Evolutionary conservation across 2,329 filamentous ascomycete species (phyloP).

Genomic region (Elsinoe batatas): DNA sequence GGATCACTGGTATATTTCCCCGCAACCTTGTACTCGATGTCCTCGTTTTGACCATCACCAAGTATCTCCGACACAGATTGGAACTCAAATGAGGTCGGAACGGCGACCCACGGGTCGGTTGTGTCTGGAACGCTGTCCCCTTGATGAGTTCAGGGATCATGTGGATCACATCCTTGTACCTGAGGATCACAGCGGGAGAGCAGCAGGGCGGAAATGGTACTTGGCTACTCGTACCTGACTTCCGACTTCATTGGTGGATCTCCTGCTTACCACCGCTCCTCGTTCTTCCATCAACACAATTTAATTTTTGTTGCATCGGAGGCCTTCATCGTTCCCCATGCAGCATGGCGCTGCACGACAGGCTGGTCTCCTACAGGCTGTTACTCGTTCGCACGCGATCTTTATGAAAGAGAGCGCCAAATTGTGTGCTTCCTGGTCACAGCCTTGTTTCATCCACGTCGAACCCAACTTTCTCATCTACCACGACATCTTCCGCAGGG

Average conservation of each 20-base stretch:
- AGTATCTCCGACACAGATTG: too few species aligned
- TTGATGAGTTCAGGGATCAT: not conserved
- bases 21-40: not conserved
- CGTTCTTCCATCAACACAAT: not conserved
- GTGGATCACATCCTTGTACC: not conserved
- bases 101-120: not conserved
- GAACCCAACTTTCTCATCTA: not conserved
- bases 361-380: not conserved
- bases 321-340: not conserved
- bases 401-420: not conserved
- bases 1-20: not conserved
- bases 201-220: not conserved
- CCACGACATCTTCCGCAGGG: slow-evolving; percentile 3
- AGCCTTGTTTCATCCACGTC: slow-evolving; percentile 3
- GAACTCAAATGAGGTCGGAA: too few species aligned
- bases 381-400: not conserved
- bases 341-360: not conserved
- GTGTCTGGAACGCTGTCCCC: not conserved
- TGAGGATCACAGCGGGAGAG: slow-evolving; percentile 8
- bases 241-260: slow-evolving; percentile 1
- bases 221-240: not conserved
- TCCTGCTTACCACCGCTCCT: not conserved
- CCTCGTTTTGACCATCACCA: too few species aligned
- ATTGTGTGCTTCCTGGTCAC: slow-evolving; percentile 3
- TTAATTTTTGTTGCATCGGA: not conserved